phyloP scores from a whole-genome alignment of 306 rosid species.

The Hylodesmum podocarpum region DNA sequence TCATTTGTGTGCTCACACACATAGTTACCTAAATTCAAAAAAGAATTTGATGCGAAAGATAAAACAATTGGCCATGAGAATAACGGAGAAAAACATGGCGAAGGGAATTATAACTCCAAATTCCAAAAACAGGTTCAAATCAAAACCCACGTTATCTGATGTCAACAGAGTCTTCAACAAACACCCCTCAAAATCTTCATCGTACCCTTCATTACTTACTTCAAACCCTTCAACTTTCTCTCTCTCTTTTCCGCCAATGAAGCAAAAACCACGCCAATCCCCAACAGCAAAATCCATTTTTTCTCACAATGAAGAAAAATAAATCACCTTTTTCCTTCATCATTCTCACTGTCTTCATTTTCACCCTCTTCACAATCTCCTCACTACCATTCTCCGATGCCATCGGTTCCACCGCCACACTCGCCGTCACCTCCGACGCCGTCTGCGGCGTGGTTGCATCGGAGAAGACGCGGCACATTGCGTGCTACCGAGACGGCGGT shows the following conservation, averaged over 20 bases:
- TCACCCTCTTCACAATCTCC: slow-evolving; percentile 23
- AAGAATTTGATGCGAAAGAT: background rate
- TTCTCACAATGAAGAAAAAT: slow-evolving; percentile 57
- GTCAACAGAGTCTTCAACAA: slow-evolving; percentile 14
- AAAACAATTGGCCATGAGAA: background rate
- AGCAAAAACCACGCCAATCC: slow-evolving; percentile 39
- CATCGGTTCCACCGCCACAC: slow-evolving; percentile 77
- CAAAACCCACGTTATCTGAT: background rate
- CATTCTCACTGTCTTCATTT: background rate
- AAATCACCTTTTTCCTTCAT: slow-evolving; percentile 22
- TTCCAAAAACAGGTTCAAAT: background rate
- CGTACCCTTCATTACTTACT: background rate
- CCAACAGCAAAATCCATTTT: slow-evolving; percentile 18
- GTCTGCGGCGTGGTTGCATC: slow-evolving; percentile 75
- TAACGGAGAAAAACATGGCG: background rate
- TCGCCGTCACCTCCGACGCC: slow-evolving; percentile 56
- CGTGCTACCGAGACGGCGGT: slow-evolving; percentile 58
- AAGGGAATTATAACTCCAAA: background rate
- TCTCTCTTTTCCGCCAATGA: slow-evolving; percentile 53
- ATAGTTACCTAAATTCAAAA: background rate
- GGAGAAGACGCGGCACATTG: slow-evolving; percentile 46
- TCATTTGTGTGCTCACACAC: no score
- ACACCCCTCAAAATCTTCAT: slow-evolving; percentile 13
- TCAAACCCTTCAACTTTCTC: slow-evolving; percentile 3
- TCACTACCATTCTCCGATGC: slow-evolving; percentile 32